Percentiles rank a stretch among this genome's conserved stretches.
Conservation (phyloP, 306 rosid genomes). For the Glycyrrhiza uralensis region DNA sequence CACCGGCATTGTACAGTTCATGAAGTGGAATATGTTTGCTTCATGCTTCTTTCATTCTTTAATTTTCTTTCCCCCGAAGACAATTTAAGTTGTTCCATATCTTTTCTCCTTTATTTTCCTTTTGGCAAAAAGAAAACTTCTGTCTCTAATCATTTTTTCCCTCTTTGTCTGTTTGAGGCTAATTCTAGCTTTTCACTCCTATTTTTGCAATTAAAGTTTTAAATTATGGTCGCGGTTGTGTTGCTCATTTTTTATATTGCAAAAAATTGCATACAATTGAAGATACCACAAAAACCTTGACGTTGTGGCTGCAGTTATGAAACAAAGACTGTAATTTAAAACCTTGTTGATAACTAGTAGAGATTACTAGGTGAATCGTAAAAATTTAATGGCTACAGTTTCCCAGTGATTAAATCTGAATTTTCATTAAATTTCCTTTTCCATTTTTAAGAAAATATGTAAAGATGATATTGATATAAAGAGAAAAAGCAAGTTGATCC, state of each 20-base stretch:
- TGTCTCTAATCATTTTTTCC: not conserved
- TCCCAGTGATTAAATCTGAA: constrained; percentile 23
- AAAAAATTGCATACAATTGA: too few relatives aligned
- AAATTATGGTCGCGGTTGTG: too few relatives aligned
- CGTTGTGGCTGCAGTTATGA: too few relatives aligned
- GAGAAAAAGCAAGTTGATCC: constrained; percentile 32
- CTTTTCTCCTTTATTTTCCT: not conserved
- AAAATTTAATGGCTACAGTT: constrained; percentile 29
- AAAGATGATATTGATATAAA: constrained; percentile 29
- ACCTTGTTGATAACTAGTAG: constrained; percentile 30
- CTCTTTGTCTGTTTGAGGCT: constrained; percentile 20
- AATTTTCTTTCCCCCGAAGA: not conserved
- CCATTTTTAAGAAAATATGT: constrained; percentile 28
- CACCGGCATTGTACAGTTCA: constrained; percentile 52
- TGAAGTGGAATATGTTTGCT: constrained; percentile 43
- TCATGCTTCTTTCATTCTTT: constrained; percentile 35
- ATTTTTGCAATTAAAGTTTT: too few relatives aligned
- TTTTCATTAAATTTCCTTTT: constrained; percentile 30
- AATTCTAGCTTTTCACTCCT: constrained; percentile 20
- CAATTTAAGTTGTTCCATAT: not conserved
- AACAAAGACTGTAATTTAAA: too few relatives aligned
- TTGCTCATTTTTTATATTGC: too few relatives aligned
- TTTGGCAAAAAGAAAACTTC: constrained; percentile 16
- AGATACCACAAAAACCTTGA: too few relatives aligned
- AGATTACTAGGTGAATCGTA: constrained; percentile 8